These are phyloP conservation scores for Lyophyllum semitale DNA, from an alignment of 768 basidiomycete species.

Conservation along the genomic window DNA sequence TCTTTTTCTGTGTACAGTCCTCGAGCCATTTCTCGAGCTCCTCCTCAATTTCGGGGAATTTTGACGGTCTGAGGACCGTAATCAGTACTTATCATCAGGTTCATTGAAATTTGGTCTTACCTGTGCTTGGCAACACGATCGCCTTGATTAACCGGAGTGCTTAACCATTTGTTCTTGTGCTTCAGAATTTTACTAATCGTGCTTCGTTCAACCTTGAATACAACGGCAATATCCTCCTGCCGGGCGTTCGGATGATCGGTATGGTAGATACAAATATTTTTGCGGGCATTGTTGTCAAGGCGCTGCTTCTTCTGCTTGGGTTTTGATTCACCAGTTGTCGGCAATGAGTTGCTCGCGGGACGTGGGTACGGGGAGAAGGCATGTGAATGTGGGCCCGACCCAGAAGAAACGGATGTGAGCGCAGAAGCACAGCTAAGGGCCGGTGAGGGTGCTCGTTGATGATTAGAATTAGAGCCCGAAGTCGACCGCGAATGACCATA, in stretches of 20 bases:
- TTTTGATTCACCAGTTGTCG: not conserved
- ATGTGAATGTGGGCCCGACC: slow-evolving; percentile 20
- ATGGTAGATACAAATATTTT: slow-evolving; percentile 71
- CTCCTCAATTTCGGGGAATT: slow-evolving; percentile 78
- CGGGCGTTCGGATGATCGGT: slow-evolving; percentile 64
- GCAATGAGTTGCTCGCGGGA: slow-evolving; percentile 17
- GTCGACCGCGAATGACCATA: slow-evolving; percentile 48
- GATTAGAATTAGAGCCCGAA: slow-evolving; percentile 35
- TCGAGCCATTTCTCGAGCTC: slow-evolving; percentile 63
- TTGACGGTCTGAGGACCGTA: slow-evolving; percentile 58
- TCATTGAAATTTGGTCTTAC: slow-evolving; percentile 33
- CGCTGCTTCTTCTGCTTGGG: slow-evolving; percentile 68
- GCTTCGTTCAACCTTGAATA: slow-evolving; percentile 83
- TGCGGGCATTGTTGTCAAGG: slow-evolving; percentile 74
- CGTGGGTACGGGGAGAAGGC: slow-evolving; percentile 18
- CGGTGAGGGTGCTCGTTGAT: slow-evolving; percentile 62
- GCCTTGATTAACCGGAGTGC: slow-evolving; percentile 58
- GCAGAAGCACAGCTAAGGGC: slow-evolving; percentile 58
- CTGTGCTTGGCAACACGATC: slow-evolving; percentile 70
- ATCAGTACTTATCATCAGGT: slow-evolving; percentile 12
- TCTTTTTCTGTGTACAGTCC: slow-evolving; percentile 46
- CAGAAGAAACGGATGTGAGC: slow-evolving; percentile 52
- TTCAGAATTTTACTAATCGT: slow-evolving; percentile 95
- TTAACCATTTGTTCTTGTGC: slow-evolving; percentile 81
- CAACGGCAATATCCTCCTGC: slow-evolving; percentile 82